Conservation (phyloP, 2,329 filamentous ascomycete genomes). For the Ophiostoma quercus region DNA sequence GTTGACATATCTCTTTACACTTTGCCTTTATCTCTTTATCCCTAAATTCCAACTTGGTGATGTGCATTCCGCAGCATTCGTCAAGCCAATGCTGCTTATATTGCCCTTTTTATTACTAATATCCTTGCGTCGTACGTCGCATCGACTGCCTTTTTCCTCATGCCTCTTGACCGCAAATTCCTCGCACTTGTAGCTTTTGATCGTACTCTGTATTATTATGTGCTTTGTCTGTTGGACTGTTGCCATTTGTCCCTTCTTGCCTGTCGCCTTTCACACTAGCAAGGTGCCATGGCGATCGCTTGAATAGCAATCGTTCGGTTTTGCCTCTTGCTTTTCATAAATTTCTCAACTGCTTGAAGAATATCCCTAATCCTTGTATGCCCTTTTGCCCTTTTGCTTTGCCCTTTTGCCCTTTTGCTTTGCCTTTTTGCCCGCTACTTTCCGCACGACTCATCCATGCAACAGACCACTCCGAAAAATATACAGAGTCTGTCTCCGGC, state of each 20-base stretch:
- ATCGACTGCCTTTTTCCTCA: not conserved
- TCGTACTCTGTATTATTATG: too few relatives aligned
- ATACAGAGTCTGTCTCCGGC: not conserved
- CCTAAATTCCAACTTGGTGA: not conserved
- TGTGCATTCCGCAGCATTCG: not conserved
- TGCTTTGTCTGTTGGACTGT: too few relatives aligned
- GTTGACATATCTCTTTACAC: not conserved
- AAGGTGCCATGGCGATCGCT: conserved; percentile 1
- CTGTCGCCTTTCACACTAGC: not conserved
- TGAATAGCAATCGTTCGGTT: not conserved
- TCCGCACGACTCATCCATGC: not conserved
- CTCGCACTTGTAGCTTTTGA: not conserved
- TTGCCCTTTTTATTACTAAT: not conserved
- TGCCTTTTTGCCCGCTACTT: not conserved
- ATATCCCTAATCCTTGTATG: not conserved
- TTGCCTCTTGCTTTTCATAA: not conserved
- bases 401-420: not conserved
- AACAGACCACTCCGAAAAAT: not conserved
- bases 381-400: not conserved
- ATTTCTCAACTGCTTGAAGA: not conserved
- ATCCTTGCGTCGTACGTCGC: not conserved
- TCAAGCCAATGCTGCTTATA: not conserved
- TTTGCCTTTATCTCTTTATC: not conserved
- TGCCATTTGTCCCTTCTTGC: not conserved
- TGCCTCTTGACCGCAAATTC: not conserved